Conservation (phyloP, 2,329 filamentous ascomycete genomes). For the Amesomyces nigricolor region DNA sequence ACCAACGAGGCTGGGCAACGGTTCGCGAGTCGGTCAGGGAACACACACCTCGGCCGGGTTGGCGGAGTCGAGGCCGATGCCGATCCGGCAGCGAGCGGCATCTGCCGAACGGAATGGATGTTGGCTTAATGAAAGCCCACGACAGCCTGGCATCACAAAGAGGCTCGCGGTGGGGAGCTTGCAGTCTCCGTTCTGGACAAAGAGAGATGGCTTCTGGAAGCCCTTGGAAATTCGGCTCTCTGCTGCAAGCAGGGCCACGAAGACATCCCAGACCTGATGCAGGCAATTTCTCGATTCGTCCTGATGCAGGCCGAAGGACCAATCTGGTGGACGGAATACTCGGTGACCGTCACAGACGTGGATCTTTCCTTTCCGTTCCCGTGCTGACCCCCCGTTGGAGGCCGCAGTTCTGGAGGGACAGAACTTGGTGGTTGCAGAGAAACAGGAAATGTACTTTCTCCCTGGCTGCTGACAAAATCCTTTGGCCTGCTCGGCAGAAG, state of each 20-base stretch:
- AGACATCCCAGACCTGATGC: background rate
- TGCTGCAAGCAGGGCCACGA: background rate
- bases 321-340: background rate
- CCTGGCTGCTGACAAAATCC: background rate
- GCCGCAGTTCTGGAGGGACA: background rate
- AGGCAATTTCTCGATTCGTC: conserved; percentile 10
- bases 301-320: conserved; percentile 6
- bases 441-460: conserved; percentile 5
- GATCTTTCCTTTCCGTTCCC: background rate
- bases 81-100: background rate
- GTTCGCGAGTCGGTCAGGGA: too few relatives aligned
- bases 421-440: background rate
- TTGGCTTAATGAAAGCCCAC: background rate
- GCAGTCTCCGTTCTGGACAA: background rate
- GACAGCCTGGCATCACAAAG: too few relatives aligned
- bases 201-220: background rate
- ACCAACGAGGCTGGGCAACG: background rate
- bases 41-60: conserved; percentile 11
- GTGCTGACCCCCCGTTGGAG: conserved; percentile 2
- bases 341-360: background rate
- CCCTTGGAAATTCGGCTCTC: background rate
- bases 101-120: background rate
- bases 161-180: background rate
- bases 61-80: conserved; percentile 12
- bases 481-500: background rate